A percentile compares a stretch with the other conserved stretches of the same genome.
phyloP scores from a whole-genome alignment of 305 asterid species.

The Plantago coronopus region DNA sequence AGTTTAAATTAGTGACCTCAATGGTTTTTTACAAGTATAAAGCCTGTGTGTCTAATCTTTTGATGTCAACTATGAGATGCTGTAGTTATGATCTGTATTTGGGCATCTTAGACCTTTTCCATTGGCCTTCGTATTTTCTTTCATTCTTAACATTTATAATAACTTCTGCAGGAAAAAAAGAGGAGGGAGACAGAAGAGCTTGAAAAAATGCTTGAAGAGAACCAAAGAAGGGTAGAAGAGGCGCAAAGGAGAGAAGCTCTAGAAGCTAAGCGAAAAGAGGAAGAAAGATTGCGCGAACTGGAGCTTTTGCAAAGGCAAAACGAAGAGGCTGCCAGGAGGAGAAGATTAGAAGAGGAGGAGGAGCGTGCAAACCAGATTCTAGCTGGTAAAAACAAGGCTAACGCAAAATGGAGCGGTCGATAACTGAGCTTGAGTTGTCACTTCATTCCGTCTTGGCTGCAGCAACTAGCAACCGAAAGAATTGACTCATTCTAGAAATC shows the following conservation, averaged over 20 bases:
- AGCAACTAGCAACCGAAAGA: background rate
- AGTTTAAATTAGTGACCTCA: too few relatives aligned
- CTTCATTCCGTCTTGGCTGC: background rate
- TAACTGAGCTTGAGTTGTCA: conserved; percentile 7
- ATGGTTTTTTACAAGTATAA: too few relatives aligned
- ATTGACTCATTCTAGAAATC: background rate
- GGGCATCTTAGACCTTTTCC: too few relatives aligned
- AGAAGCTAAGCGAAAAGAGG: conserved; percentile 79
- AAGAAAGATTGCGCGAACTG: conserved; percentile 72
- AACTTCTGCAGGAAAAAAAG: conserved; percentile 63
- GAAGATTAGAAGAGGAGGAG: conserved; percentile 69
- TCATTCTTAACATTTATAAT: too few relatives aligned
- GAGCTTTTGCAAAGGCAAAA: conserved; percentile 87
- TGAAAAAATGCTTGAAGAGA: conserved; percentile 94
- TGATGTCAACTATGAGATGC: too few relatives aligned
- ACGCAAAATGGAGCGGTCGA: conserved; percentile 40
- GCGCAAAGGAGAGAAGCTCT: conserved; percentile 80
- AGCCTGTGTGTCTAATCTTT: too few relatives aligned
- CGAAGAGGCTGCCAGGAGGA: conserved; percentile 78
- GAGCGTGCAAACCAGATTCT: conserved; percentile 43
- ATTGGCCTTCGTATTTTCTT: too few relatives aligned
- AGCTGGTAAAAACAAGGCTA: conserved; percentile 41
- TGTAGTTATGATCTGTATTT: too few relatives aligned
- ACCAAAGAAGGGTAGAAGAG: conserved; percentile 85
- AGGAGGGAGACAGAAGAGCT: conserved; percentile 90